Evolutionary conservation across 345 rosid genomes (phyloP), one percentile per base, ranked within the genome.

Genomic region (Salix udensis): DNA sequence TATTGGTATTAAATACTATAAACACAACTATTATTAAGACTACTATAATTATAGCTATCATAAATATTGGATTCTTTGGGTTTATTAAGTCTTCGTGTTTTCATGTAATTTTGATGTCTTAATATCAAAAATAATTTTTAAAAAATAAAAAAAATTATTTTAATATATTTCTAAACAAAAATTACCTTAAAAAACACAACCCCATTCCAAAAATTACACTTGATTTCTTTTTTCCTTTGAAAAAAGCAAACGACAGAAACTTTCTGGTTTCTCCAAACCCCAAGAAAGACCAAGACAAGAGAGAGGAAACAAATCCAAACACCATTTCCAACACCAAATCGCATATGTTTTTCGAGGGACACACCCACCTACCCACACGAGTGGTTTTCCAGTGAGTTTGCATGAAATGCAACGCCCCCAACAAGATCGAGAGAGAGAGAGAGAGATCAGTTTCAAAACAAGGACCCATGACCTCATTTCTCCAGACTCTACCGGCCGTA

Each of bases 341-440:
- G 48, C 79, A 79, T 77, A 34, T 72, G 79, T 77, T 71, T 60
- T 71, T 28, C 37, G 64, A 64, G 46, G 48, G 61, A 68, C 78
- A 65, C 78, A 44, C 78, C 69, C 78, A 66, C 68, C 72, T 69
- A 74, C 89, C 90, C 94, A 81, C 94, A 90, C 94, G 94, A 86
- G 90, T 83, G 89, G 82, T 42, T 88, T 87, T 85, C 81, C 79
- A 70, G 37, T 79, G 37, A 36, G 37, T 5, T 34, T 86, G 76
- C 86, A 76, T 80, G 79, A 76, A 70, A 70, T 8, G 19, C 23
- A 23, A 28, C 68, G 5, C 4, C 1, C 65, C 65, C 67, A 42
- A 24, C 72, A 23, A 26, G 15, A 69, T 6, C 44, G 58, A 69
- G 52, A 44, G 42, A 26, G 62, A 55, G 62, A 55, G 62, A n/a